phyloP scores from a whole-genome alignment of 257 asterid species.

The Nicotiana otophora region DNA sequence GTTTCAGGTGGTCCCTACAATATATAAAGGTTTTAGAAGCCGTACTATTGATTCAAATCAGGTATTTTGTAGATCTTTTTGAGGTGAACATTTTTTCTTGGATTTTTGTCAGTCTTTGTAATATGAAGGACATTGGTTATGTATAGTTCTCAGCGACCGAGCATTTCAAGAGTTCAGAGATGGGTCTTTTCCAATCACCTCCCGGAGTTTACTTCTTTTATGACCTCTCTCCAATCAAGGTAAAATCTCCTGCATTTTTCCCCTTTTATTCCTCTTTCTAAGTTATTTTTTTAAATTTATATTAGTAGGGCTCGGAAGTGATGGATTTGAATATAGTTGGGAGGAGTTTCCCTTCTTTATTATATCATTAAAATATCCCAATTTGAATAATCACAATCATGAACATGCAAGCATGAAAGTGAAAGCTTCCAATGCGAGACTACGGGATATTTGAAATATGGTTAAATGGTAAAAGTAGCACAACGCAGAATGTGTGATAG shows the following conservation, averaged over 20 bases:
- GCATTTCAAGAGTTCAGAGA: conserved; percentile 66
- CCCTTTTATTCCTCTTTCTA: not conserved
- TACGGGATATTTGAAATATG: not conserved
- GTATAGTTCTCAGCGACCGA: conserved; percentile 96
- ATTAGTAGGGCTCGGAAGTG: not conserved
- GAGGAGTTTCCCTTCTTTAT: not conserved
- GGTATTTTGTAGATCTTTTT: conserved; percentile 36
- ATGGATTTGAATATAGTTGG: not conserved
- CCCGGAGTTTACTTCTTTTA: conserved; percentile 95
- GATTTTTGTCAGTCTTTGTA: not conserved
- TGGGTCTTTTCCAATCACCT: conserved; percentile 48
- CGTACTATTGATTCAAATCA: conserved; percentile 77
- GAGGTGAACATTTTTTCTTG: conserved; percentile 2
- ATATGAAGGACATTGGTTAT: conserved; percentile 10
- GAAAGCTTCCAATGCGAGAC: not conserved
- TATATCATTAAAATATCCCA: not conserved
- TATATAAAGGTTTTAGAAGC: conserved; percentile 70
- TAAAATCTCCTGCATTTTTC: conserved; percentile 20
- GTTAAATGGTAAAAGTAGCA: not conserved
- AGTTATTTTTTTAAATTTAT: not conserved
- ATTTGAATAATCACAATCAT: not conserved
- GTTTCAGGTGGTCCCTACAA: conserved; percentile 94
- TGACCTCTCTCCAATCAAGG: conserved; percentile 97
- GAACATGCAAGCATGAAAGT: not conserved
- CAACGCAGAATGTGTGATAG: not conserved